Conservation (phyloP, 1,284 basidiomycete genomes). For the Trichosporon asahii region DNA sequence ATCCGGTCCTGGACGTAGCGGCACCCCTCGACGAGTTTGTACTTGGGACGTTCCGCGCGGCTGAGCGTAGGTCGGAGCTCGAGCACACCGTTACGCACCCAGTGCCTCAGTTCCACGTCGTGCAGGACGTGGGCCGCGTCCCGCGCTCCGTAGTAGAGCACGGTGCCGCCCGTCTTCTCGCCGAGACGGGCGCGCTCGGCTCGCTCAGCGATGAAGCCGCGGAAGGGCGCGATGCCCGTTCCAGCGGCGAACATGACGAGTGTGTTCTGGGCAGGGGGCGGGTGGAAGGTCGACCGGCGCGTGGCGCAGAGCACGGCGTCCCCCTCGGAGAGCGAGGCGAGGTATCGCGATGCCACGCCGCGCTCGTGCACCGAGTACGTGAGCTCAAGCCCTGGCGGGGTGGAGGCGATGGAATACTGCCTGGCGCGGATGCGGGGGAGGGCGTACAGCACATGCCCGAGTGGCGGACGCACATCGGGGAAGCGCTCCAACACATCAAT, state of each 20-base stretch:
- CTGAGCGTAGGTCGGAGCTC: conserved; percentile 56
- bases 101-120: conserved; percentile 54
- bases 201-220: conserved; percentile 59
- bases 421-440: conserved; percentile 53
- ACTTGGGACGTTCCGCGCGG: too few species aligned
- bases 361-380: conserved; percentile 56
- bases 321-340: conserved; percentile 53
- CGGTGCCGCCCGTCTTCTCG: conserved; percentile 53
- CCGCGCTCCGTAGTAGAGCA: conserved; percentile 58
- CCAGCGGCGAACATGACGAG: conserved; percentile 58
- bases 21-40: conserved; percentile 50
- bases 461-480: conserved; percentile 43
- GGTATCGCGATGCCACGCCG: conserved; percentile 57
- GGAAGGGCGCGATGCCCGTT: conserved; percentile 58
- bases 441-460: conserved; percentile 55
- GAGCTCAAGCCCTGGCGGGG: conserved; percentile 57
- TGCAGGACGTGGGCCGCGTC: conserved; percentile 56
- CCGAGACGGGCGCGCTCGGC: conserved; percentile 56
- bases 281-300: conserved; percentile 55
- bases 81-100: conserved; percentile 54
- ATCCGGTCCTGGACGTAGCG: conserved; percentile 55
- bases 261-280: conserved; percentile 54
- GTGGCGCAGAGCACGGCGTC: conserved; percentile 56
- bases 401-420: conserved; percentile 59
- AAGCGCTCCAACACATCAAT: conserved; percentile 28